phyloP scores from a whole-genome alignment of 2,329 filamentous ascomycete species.

The Xylariaceae sp. region DNA sequence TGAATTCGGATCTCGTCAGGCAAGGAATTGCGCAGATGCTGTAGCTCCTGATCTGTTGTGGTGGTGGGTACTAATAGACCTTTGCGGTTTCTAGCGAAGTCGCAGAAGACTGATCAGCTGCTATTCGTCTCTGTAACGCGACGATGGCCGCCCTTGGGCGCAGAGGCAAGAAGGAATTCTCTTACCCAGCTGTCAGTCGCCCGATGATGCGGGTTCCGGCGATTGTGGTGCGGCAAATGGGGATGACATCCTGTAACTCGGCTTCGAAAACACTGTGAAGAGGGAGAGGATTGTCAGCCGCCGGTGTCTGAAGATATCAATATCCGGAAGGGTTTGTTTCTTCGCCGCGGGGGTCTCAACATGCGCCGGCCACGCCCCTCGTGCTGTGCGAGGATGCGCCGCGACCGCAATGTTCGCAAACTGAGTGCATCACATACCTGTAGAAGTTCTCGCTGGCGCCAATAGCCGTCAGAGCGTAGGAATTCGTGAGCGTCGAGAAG shows the following conservation, averaged over 20 bases:
- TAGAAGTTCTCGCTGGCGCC: conserved; percentile 99
- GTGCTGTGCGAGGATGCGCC: no score
- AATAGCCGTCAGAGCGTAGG: conserved; percentile 89
- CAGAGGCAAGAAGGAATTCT: conserved; percentile 8
- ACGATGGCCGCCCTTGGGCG: background rate
- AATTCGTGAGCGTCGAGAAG: conserved; percentile 95
- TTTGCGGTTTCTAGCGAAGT: conserved; percentile 71
- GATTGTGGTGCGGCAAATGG: conserved; percentile 94
- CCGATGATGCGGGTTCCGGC: conserved; percentile 95
- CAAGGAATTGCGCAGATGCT: conserved; percentile 92
- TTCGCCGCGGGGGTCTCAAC: no score
- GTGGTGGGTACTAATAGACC: conserved; percentile 93
- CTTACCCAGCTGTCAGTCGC: conserved; percentile 84
- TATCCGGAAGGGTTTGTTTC: background rate
- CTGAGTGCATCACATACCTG: conserved; percentile 49
- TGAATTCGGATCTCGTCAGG: conserved; percentile 92
- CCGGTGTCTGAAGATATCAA: background rate
- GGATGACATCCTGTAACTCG: conserved; percentile 94
- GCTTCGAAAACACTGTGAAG: conserved; percentile 80
- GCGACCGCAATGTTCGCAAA: no score
- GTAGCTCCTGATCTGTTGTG: conserved; percentile 96
- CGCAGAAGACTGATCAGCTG: conserved; percentile 6
- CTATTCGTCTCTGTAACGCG: background rate
- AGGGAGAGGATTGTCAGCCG: conserved; percentile 9
- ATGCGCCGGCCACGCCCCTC: no score